Conservation (phyloP, 2,329 filamentous ascomycete genomes). For the Fusarium sambucinum region DNA sequence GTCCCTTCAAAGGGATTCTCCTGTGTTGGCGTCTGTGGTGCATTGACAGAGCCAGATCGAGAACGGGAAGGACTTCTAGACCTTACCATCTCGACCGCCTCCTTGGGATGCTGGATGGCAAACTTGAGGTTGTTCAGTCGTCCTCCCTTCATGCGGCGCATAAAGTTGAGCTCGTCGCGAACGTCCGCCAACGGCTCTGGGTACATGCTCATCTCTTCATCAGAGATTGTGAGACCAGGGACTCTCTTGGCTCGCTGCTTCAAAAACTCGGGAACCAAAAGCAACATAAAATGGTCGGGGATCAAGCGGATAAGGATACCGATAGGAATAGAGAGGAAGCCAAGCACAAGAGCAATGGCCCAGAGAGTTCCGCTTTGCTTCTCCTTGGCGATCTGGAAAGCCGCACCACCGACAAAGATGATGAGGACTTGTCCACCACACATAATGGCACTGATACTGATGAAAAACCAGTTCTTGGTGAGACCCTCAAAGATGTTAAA, state of each 20-base stretch:
- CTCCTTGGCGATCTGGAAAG: constrained; percentile 76
- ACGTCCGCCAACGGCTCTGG: constrained; percentile 80
- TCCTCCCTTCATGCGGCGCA: constrained; percentile 84
- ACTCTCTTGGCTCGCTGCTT: constrained; percentile 61
- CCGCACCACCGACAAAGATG: constrained; percentile 83
- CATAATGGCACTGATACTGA: constrained; percentile 87
- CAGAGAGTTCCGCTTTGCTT: constrained; percentile 80
- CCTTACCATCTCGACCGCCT: constrained; percentile 70
- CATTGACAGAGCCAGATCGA: constrained; percentile 71
- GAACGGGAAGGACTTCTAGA: constrained; percentile 73
- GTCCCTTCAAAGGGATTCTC: constrained; percentile 63
- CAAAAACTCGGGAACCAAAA: constrained; percentile 65
- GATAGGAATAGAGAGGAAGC: constrained; percentile 85
- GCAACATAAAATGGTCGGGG: constrained; percentile 75
- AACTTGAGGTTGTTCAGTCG: constrained; percentile 86
- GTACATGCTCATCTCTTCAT: constrained; percentile 76
- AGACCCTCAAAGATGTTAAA: constrained; percentile 97
- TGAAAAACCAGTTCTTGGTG: constrained; percentile 87
- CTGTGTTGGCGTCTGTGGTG: constrained; percentile 72
- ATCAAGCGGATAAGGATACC: constrained; percentile 85
- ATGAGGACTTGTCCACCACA: constrained; percentile 91
- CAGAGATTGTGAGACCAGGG: constrained; percentile 70
- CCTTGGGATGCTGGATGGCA: constrained; percentile 79
- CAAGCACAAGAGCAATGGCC: constrained; percentile 87
- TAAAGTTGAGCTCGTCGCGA: constrained; percentile 82